These are phyloP conservation scores for Rhizomucor pusillus DNA, from an alignment of 371 early-diverging fungal genomes.

Conservation along the genomic window DNA sequence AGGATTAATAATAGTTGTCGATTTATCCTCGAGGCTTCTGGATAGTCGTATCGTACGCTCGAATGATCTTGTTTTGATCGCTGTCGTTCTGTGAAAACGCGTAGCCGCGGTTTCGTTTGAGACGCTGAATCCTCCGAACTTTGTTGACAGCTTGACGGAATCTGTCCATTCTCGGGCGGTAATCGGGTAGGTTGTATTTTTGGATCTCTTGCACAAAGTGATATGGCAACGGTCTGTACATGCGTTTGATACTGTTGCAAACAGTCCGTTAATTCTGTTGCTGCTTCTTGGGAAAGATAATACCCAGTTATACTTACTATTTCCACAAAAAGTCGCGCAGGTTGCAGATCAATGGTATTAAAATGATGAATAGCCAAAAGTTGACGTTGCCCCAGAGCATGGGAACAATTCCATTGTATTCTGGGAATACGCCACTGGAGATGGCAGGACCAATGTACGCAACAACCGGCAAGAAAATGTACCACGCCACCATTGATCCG, in stretches of 20 bases:
- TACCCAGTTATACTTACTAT: too few species aligned
- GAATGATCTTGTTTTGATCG: conserved; percentile 90
- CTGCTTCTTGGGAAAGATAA: not conserved
- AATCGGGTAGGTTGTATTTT: conserved; percentile 95
- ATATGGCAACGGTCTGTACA: conserved; percentile 76
- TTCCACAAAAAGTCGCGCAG: conserved; percentile 91
- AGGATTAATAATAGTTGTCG: too few species aligned
- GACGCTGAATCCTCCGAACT: conserved; percentile 88
- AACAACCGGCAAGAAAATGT: conserved; percentile 84
- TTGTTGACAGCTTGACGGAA: conserved; percentile 97
- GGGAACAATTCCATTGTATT: conserved; percentile 78
- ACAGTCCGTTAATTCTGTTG: not conserved
- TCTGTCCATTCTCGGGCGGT: conserved; percentile 93
- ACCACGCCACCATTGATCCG: conserved; percentile 85
- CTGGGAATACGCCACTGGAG: conserved; percentile 64
- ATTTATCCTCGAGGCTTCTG: conserved; percentile 80
- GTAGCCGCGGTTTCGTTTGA: conserved; percentile 89
- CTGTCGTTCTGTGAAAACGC: conserved; percentile 97
- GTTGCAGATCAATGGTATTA: conserved; percentile 77
- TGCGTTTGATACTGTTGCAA: conserved; percentile 65
- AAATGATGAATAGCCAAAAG: conserved; percentile 86
- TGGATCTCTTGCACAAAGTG: conserved; percentile 97
- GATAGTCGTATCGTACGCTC: conserved; percentile 94
- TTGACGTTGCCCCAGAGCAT: conserved; percentile 66
- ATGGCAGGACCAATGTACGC: conserved; percentile 71